These are phyloP conservation scores for Chlamydomonas sphaeroides DNA, from an alignment of 139 green algal genomes.

Conservation along the genomic window DNA sequence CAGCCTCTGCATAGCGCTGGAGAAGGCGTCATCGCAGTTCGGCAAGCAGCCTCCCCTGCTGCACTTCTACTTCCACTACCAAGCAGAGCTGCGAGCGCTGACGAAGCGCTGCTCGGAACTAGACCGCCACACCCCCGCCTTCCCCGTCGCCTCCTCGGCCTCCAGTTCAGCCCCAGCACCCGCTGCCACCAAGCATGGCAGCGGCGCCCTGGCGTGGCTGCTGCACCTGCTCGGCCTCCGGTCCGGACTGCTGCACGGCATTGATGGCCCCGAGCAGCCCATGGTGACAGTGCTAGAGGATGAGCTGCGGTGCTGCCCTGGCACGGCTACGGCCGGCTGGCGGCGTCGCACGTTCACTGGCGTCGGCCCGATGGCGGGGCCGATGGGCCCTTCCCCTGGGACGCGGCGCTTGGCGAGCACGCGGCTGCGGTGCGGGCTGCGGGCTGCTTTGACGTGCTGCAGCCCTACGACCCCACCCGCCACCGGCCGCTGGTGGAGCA, in stretches of 20 bases:
- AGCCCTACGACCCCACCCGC: background rate
- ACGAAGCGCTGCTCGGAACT: background rate
- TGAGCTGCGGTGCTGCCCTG: slow-evolving; percentile 8
- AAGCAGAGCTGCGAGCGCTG: background rate
- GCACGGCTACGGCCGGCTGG: background rate
- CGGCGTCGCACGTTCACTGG: background rate
- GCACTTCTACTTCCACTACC: slow-evolving; percentile 25
- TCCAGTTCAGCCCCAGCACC: too few relatives aligned
- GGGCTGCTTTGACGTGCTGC: background rate
- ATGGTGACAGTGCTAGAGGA: slow-evolving; percentile 29
- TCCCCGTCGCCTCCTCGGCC: too few relatives aligned
- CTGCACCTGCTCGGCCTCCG: slow-evolving; percentile 1
- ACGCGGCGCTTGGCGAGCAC: too few relatives aligned
- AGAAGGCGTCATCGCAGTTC: too few relatives aligned
- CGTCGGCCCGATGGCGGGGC: too few relatives aligned
- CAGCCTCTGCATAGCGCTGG: background rate
- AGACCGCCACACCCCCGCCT: background rate
- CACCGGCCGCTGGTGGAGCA: too few relatives aligned
- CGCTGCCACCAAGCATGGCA: background rate
- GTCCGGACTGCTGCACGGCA: background rate
- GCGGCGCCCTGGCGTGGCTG: background rate
- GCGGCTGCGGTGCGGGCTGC: background rate
- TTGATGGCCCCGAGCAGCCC: too few relatives aligned
- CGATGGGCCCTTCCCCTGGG: too few relatives aligned
- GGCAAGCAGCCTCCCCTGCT: too few relatives aligned